A percentile compares a stretch with the other conserved stretches of the same genome.
Evolutionary conservation across 2,329 filamentous ascomycete species (phyloP).

Genomic region (Dactylonectria estremocensis): DNA sequence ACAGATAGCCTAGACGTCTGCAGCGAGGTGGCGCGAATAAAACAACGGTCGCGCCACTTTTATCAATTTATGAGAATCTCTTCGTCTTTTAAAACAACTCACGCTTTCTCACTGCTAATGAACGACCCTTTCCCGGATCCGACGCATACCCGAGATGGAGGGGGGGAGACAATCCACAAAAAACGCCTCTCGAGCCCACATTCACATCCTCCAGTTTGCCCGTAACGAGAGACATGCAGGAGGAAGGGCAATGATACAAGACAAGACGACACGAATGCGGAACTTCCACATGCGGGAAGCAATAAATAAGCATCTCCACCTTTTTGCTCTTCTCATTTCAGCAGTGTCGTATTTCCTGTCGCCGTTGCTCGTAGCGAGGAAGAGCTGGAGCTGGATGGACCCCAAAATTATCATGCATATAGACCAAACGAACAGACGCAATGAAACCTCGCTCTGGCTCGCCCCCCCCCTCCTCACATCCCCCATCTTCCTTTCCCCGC

Average conservation of each 20-base stretch:
- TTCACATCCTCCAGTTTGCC: not conserved
- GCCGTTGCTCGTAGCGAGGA: not conserved
- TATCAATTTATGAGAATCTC: not conserved
- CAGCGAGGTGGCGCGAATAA: too few species aligned
- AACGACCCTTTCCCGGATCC: not conserved
- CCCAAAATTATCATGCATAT: slow-evolving; percentile 27
- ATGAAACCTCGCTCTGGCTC: slow-evolving; percentile 13
- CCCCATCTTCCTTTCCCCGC: not conserved
- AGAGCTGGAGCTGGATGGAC: slow-evolving; percentile 14
- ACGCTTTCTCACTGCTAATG: too few species aligned
- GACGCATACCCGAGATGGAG: not conserved
- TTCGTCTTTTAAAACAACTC: slow-evolving; percentile 15
- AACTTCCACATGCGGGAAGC: not conserved
- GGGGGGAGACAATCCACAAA: not conserved
- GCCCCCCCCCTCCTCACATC: not conserved
- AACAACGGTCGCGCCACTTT: slow-evolving; percentile 20
- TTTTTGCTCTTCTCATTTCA: not conserved
- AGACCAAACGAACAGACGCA: slow-evolving; percentile 7
- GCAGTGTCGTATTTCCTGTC: not conserved
- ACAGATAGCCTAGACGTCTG: too few species aligned
- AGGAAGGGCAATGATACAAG: not conserved
- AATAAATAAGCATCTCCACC: not conserved
- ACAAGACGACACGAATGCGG: slow-evolving; percentile 2
- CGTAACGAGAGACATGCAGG: slow-evolving; percentile 26
- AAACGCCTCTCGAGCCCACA: slow-evolving; percentile 1